phyloP scores from a whole-genome alignment of 331 rosid genomes.

The Quercus phellos region DNA sequence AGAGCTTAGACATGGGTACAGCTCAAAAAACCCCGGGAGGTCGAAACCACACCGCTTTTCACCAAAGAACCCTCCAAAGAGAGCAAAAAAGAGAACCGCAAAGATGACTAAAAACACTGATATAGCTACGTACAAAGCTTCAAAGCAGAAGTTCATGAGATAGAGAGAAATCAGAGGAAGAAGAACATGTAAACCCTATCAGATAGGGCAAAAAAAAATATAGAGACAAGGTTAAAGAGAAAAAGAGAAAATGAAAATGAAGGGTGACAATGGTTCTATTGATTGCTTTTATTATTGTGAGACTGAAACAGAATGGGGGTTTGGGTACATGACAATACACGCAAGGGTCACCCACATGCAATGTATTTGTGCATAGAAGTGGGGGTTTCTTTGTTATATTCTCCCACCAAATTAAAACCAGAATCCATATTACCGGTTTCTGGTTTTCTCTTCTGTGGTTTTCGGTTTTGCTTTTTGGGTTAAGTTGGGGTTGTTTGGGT shows the following conservation, averaged over 20 bases:
- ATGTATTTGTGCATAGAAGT: conserved; percentile 53
- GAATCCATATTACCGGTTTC: conserved; percentile 26
- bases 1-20: conserved; percentile 68
- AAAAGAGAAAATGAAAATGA: conserved; percentile 17
- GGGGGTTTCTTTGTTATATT: conserved; percentile 47
- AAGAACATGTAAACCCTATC: conserved; percentile 56
- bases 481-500: conserved; percentile 14
- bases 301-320: conserved; percentile 19
- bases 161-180: not conserved
- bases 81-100: conserved; percentile 50
- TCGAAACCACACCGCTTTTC: conserved; percentile 26
- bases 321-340: conserved; percentile 32
- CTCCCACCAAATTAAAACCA: conserved; percentile 55
- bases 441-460: not conserved
- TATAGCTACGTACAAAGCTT: conserved; percentile 8
- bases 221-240: not conserved
- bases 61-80: conserved; percentile 49
- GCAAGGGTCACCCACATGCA: conserved; percentile 52
- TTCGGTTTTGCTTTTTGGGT: not conserved
- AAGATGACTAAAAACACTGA: conserved; percentile 21
- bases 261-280: not conserved
- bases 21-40: conserved; percentile 43
- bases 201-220: conserved; percentile 61
- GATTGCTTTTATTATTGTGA: conserved; percentile 34
- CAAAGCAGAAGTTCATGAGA: conserved; percentile 55